Evolutionary conservation across 2,329 filamentous ascomycete genomes (phyloP).

Genomic region (Xylaria sp.): DNA sequence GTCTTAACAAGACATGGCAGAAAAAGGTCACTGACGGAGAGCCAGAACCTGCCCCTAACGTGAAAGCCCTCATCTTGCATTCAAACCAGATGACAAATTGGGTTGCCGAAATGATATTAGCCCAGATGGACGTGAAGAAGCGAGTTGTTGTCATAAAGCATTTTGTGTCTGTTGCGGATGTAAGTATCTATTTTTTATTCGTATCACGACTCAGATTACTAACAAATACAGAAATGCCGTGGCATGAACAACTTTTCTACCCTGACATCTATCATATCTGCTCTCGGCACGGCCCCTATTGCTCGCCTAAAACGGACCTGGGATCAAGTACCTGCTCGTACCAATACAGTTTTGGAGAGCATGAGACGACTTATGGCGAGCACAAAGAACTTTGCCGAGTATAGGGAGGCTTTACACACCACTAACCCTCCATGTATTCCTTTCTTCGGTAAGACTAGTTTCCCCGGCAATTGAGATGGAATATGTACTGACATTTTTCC

Average conservation of each 20-base stretch:
- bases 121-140: slow-evolving; percentile 93
- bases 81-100: slow-evolving; percentile 99
- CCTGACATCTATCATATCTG: slow-evolving; percentile 96
- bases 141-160: slow-evolving; percentile 98
- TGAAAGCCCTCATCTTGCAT: slow-evolving; percentile 95
- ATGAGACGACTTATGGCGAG: slow-evolving; percentile 97
- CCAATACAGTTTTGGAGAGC: slow-evolving; percentile 80
- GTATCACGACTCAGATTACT: slow-evolving; percentile 36
- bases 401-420: slow-evolving; percentile 89
- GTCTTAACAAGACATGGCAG: slow-evolving; percentile 98
- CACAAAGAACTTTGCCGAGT: slow-evolving; percentile 98
- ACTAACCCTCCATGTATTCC: slow-evolving; percentile 97
- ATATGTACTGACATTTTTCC: slow-evolving; percentile 21
- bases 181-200: slow-evolving; percentile 59
- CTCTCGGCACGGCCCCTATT: slow-evolving; percentile 92
- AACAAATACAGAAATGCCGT: slow-evolving; percentile 82
- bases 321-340: slow-evolving; percentile 90
- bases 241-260: slow-evolving; percentile 96
- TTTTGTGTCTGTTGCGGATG: slow-evolving; percentile 95
- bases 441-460: slow-evolving; percentile 80
- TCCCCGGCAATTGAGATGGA: not conserved
- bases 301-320: slow-evolving; percentile 93
- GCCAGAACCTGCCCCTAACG: slow-evolving; percentile 87
- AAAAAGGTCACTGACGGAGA: slow-evolving; percentile 88
- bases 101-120: slow-evolving; percentile 99